phyloP scores from a whole-genome alignment of 306 rosid species.

The Citrullus colocynthis region DNA sequence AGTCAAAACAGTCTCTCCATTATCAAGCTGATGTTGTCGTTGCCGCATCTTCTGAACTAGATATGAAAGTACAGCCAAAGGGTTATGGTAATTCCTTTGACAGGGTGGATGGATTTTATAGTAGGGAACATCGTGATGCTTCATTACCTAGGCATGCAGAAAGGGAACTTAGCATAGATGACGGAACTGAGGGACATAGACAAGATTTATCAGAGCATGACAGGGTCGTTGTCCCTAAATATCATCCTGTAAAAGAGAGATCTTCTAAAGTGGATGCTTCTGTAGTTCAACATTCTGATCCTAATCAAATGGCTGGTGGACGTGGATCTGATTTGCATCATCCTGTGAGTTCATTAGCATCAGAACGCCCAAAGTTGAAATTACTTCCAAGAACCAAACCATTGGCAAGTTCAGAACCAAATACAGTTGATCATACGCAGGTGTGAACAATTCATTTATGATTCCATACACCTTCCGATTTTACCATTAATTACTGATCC shows the following conservation, averaged over 20 bases:
- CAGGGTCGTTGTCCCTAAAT: conserved; percentile 18
- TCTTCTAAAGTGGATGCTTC: conserved; percentile 21
- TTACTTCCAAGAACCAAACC: conserved; percentile 67
- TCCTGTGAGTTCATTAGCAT: conserved; percentile 27
- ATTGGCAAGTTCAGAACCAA: conserved; percentile 36
- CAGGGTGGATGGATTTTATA: conserved; percentile 29
- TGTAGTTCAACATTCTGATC: conserved; percentile 26
- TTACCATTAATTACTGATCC: not conserved
- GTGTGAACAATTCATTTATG: conserved; percentile 28
- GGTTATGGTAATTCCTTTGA: conserved; percentile 20
- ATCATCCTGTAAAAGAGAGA: conserved; percentile 30
- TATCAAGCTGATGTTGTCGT: conserved; percentile 50
- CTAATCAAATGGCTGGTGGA: conserved; percentile 31
- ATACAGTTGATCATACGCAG: conserved; percentile 34
- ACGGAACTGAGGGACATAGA: conserved; percentile 33
- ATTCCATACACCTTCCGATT: not conserved
- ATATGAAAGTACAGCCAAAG: conserved; percentile 22
- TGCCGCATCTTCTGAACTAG: conserved; percentile 37
- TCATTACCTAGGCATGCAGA: conserved; percentile 45
- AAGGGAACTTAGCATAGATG: conserved; percentile 34
- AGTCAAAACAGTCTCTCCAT: conserved; percentile 39
- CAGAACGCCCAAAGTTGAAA: conserved; percentile 71
- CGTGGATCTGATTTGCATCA: conserved; percentile 39
- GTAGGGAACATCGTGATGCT: conserved; percentile 38
- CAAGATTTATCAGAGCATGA: conserved; percentile 43